phyloP scores from a whole-genome alignment of 202 grass and related monocot species.

The Zoysia matrella region DNA sequence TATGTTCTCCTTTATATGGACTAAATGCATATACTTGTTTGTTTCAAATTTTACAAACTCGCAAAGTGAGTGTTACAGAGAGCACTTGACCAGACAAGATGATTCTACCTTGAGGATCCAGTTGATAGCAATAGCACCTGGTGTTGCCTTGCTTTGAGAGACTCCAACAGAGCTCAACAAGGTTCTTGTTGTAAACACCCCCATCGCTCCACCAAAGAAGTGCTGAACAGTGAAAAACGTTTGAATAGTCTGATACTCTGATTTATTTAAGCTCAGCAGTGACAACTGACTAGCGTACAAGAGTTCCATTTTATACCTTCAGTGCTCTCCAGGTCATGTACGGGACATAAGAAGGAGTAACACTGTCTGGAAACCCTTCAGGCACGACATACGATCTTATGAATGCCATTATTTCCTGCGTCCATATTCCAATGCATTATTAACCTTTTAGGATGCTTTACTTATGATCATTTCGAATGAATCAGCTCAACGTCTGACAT shows the following conservation, averaged over 20 bases:
- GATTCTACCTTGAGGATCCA: slow-evolving; percentile 97
- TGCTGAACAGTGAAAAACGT: slow-evolving; percentile 55
- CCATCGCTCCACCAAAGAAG: slow-evolving; percentile 99
- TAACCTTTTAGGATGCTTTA: slow-evolving; percentile 26
- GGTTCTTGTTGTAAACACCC: slow-evolving; percentile 93
- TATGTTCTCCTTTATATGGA: too few relatives aligned
- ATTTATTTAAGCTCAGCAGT: slow-evolving; percentile 1
- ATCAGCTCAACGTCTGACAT: slow-evolving; percentile 4
- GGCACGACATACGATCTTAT: slow-evolving; percentile 97
- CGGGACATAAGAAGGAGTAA: slow-evolving; percentile 95
- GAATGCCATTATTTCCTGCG: slow-evolving; percentile 93
- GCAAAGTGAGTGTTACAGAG: too few relatives aligned
- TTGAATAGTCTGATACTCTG: not conserved
- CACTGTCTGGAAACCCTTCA: slow-evolving; percentile 97
- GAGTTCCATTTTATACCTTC: slow-evolving; percentile 63
- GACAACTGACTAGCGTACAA: not conserved
- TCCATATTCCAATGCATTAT: slow-evolving; percentile 14
- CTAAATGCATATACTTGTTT: too few relatives aligned
- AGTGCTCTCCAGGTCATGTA: slow-evolving; percentile 98
- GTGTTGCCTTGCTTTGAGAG: slow-evolving; percentile 47
- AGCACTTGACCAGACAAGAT: slow-evolving; percentile 1
- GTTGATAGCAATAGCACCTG: slow-evolving; percentile 98
- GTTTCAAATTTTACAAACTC: too few relatives aligned
- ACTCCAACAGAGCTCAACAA: slow-evolving; percentile 65
- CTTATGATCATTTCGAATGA: slow-evolving; percentile 13